These are phyloP conservation scores for Strobilomyces echinocephalus DNA, from an alignment of 768 basidiomycete species.

Conservation along the genomic window DNA sequence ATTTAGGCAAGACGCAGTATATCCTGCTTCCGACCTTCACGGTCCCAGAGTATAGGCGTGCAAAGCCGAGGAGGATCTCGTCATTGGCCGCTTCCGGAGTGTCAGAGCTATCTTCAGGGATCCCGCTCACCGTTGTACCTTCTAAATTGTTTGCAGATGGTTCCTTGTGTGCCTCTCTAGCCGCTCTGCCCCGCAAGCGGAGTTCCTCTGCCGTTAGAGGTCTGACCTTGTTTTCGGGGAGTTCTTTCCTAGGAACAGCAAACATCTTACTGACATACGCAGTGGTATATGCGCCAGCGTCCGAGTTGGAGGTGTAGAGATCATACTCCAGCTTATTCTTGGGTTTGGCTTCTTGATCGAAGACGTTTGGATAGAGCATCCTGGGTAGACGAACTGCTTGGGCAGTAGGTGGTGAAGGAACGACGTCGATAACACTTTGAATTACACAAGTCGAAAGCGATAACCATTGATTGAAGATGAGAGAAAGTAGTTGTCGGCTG, in stretches of 20 bases:
- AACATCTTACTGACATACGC: constrained; percentile 99
- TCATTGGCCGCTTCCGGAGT: constrained; percentile 8
- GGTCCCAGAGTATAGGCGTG: constrained; percentile 88
- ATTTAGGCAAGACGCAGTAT: constrained; percentile 84
- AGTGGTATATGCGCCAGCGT: constrained; percentile 53
- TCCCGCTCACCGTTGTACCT: constrained; percentile 5
- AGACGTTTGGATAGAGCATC: constrained; percentile 82
- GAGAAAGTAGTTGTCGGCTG: constrained; percentile 70
- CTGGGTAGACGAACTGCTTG: constrained; percentile 83
- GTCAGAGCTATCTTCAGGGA: not conserved
- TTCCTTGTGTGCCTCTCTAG: constrained; percentile 39
- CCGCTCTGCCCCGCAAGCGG: constrained; percentile 57
- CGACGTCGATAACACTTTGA: constrained; percentile 85
- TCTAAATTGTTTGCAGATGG: constrained; percentile 26
- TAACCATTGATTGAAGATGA: constrained; percentile 95
- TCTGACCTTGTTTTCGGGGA: constrained; percentile 83
- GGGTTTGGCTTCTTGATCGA: constrained; percentile 53
- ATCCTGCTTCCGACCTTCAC: constrained; percentile 60
- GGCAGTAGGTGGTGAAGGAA: constrained; percentile 82
- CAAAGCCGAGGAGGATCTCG: constrained; percentile 87
- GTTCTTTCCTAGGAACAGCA: constrained; percentile 70
- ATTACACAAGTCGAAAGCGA: constrained; percentile 90
- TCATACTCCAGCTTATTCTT: constrained; percentile 81
- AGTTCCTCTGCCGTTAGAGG: constrained; percentile 80
- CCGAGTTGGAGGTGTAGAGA: constrained; percentile 67